Evolutionary conservation across 495 filamentous ascomycete species (phyloP).

Genomic region (Thermothielavioides terrestris): DNA sequence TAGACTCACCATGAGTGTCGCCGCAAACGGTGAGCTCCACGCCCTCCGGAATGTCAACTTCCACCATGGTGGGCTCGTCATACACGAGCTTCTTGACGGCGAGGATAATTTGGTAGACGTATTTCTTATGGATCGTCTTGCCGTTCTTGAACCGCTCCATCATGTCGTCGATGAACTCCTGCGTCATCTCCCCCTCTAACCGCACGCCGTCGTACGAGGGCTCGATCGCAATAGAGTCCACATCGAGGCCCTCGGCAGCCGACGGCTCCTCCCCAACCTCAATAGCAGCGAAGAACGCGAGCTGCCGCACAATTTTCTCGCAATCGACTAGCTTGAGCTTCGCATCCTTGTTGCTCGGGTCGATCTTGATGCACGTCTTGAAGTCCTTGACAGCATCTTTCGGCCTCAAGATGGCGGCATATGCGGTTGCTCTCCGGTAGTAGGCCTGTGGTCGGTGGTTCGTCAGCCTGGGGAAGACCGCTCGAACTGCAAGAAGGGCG

Average conservation of each 20-base stretch:
- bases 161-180: conserved; percentile 96
- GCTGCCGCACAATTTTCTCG: conserved; percentile 81
- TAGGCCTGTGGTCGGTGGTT: conserved; percentile 58
- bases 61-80: conserved; percentile 93
- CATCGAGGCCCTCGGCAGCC: conserved; percentile 80
- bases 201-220: conserved; percentile 73
- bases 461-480: conserved; percentile 1
- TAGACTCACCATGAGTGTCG: conserved; percentile 77
- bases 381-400: conserved; percentile 87
- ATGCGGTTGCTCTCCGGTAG: conserved; percentile 85
- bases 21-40: conserved; percentile 87
- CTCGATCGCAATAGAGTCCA: conserved; percentile 78
- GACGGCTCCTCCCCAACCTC: conserved; percentile 87
- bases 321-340: conserved; percentile 83
- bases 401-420: conserved; percentile 80
- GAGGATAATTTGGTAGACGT: conserved; percentile 90
- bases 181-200: conserved; percentile 78
- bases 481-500: neutral
- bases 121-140: conserved; percentile 92
- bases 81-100: conserved; percentile 84
- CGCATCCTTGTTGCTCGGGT: conserved; percentile 80
- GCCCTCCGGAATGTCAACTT: conserved; percentile 71
- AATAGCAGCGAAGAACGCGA: conserved; percentile 90
- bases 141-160: conserved; percentile 89
- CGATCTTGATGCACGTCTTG: conserved; percentile 78